phyloP scores from a whole-genome alignment of 306 rosid genomes.

The Hippophae tibetana region DNA sequence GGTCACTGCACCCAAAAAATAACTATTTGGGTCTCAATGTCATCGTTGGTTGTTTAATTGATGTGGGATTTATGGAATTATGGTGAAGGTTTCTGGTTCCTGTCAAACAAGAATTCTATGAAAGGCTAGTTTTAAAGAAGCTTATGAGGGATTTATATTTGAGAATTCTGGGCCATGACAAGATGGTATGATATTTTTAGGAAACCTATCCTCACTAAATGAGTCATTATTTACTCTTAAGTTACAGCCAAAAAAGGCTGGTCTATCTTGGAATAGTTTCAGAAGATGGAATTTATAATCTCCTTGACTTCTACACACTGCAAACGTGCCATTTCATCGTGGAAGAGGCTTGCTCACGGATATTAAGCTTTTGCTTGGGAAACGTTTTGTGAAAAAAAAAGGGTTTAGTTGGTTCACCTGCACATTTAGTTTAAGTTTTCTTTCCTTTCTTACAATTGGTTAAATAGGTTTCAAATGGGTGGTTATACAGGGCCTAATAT shows the following conservation, averaged over 20 bases:
- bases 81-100: constrained; percentile 9
- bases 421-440: neutral
- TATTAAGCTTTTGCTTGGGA: constrained; percentile 9
- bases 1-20: constrained; percentile 36
- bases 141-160: constrained; percentile 3
- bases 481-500: constrained; percentile 2
- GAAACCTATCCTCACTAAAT: neutral
- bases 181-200: constrained; percentile 6
- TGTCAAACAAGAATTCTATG: constrained; percentile 3
- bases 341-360: constrained; percentile 23
- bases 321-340: constrained; percentile 10
- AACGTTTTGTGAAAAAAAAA: neutral
- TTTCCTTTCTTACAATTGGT: neutral
- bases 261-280: constrained; percentile 4
- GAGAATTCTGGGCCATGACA: constrained; percentile 11
- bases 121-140: neutral
- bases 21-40: constrained; percentile 24
- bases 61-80: constrained; percentile 26
- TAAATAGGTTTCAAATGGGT: neutral
- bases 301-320: constrained; percentile 17
- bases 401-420: constrained; percentile 2
- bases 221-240: constrained; percentile 7
- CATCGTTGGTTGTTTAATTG: constrained; percentile 30
- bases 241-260: constrained; percentile 19
- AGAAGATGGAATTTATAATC: constrained; percentile 23